Evolutionary conservation across 1,284 basidiomycete genomes (phyloP), one percentile per base, ranked within the genome.

Genomic region (Veloporphyrellus conicus): DNA sequence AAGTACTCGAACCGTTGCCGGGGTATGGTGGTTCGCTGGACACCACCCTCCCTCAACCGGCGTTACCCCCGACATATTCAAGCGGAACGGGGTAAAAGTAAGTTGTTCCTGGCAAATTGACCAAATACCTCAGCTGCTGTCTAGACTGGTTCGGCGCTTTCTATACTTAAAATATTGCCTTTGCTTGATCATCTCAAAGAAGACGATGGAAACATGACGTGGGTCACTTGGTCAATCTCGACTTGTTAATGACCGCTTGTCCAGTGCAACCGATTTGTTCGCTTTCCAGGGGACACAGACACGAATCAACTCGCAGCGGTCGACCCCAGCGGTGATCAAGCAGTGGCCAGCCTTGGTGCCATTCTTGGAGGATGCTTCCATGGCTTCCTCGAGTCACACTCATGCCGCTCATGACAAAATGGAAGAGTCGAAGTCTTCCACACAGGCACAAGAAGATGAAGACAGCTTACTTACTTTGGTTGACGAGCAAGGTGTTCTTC

Each of bases 71-170:
- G 87, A 89, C 61, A 83, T 90, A 50, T 84, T 90, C 70, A 79
- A 76, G 58, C 73, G 87, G 55, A 76, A 77, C 45, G 73, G 76
- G 40, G 67, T 81, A 45, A 78, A 84, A 56, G 87, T 89, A 63
- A 55, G 79, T 66, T 41, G 34, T 31, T 37, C 6, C 41, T 36
- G 43, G 31, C 41, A 29, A 16, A 6, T 20, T 18, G 28, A 37
- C 31, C 27, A 42, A 29, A 48, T 28, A 15, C 19, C 41, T 53
- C 25, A 57, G 43, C 19, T 42, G 27, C 46, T 32, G 20, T 45
- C 29, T 53, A 90, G 88, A 79, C 88, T 62, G 88, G 87, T 41
- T 83, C 85, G 34, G 81, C 85, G 14, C 78, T 83, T 57, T 82
- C 86, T 19, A 72, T 87, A 36, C 69, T 90, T 18, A 79, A 75